Conservation (phyloP, 768 basidiomycete genomes). For the Sistotremastrum niveocremeum region DNA sequence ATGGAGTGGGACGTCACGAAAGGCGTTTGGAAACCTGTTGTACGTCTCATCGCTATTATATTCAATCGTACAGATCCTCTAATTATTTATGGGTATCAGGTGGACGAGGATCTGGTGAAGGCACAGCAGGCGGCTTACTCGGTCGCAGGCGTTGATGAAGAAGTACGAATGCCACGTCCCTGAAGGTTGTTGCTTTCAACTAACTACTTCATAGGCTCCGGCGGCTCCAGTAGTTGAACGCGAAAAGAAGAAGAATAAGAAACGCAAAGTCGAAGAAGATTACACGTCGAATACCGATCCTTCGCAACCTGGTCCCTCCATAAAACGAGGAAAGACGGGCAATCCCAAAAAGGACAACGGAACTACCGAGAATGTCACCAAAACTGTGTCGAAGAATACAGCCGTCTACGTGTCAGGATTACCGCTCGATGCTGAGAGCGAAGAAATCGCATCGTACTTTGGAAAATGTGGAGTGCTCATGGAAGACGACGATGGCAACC, state of each 20-base stretch:
- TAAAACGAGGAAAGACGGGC: conserved; percentile 47
- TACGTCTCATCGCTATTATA: conserved; percentile 26
- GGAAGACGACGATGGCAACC: conserved; percentile 80
- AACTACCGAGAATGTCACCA: conserved; percentile 19
- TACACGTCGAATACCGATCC: conserved; percentile 43
- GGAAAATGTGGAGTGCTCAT: conserved; percentile 85
- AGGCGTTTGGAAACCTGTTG: conserved; percentile 73
- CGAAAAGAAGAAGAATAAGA: conserved; percentile 50
- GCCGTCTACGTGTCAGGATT: conserved; percentile 83
- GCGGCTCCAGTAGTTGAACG: conserved; percentile 77
- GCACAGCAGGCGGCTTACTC: conserved; percentile 95
- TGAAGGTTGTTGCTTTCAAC: conserved; percentile 10
- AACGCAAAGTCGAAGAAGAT: conserved; percentile 62
- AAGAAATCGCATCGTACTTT: conserved; percentile 78
- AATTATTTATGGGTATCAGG: conserved; percentile 27
- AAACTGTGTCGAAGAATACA: conserved; percentile 78
- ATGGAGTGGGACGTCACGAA: conserved; percentile 75
- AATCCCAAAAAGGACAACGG: conserved; percentile 31
- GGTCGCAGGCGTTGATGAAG: conserved; percentile 85
- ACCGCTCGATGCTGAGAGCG: conserved; percentile 57
- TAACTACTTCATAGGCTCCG: conserved; percentile 44
- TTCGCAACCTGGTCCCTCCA: conserved; percentile 35
- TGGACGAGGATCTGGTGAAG: conserved; percentile 76
- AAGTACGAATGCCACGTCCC: conserved; percentile 34
- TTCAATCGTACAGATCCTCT: background rate